Evolutionary conservation across 2,329 filamentous ascomycete species (phyloP), one percentile per base, ranked within the genome.

Genomic region (Epichloe elymi): DNA sequence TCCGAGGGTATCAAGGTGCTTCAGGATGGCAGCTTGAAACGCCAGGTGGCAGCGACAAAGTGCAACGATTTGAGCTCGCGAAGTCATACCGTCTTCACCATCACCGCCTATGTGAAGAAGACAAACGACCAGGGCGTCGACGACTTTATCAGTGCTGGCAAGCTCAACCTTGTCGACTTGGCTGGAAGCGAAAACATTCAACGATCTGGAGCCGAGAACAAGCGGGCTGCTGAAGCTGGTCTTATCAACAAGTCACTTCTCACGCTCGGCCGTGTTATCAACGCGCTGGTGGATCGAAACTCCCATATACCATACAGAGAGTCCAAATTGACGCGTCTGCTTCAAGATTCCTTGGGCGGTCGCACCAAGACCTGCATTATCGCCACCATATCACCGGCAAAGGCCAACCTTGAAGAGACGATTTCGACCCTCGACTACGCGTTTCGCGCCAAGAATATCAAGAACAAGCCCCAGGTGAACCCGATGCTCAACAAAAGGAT

Each of bases 1-100:
- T 76, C 79, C 12, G 85, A 89, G 48, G 93, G 93, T 54, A 90
- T 98, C 67, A 86, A 87, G 67, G 76, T 96, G 55, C 78, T 98
- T 44, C 88, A 93, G 60, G 78, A 85, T 56, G 94, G 93, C 55
- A 96, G 89, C 66, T 77, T 93, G 69, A 95, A 90, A 68, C 85
- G 93, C 47, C 93, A 98, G 67, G 93, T 98, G n/a, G 94, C 93
- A 5, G 89, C 94, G 4, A 98, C 93, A n/a, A 97, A 97, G 68
- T 98, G 93, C 78, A 98, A 98, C 65, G 93, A 98, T 61, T 80
- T 97, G 51, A 96, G 90, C 68, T 96, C 90, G 60, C 83, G 93
- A 66, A 95, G 90, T 71, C 94, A 98, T 64, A 98, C 93, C 0
- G 86, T 98, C 20, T 98, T 98, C 63, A 97, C 93, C 7, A 87